Percentiles rank a stretch among this genome's conserved stretches.
Conservation (phyloP, 2,329 filamentous ascomycete genomes). For the Arthrobotrys sphaeroides region DNA sequence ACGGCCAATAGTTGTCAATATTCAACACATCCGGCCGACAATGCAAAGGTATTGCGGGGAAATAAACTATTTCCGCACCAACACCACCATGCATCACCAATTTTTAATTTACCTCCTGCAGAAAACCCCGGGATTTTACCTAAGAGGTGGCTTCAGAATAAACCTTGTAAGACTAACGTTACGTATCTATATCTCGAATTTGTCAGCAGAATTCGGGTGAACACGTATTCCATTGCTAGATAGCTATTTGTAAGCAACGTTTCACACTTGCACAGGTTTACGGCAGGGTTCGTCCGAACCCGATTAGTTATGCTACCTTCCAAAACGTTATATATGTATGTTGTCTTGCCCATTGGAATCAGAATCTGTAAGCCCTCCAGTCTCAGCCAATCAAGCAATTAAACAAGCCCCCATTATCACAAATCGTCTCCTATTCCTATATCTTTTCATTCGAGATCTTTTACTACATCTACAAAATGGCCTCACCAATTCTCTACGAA, state of each 20-base stretch:
- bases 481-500: constrained; percentile 57
- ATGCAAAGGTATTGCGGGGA: neutral
- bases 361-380: neutral
- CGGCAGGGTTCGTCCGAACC: neutral
- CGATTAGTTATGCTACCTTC: neutral
- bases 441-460: too few species aligned
- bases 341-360: neutral
- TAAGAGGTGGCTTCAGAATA: neutral
- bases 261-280: constrained; percentile 2
- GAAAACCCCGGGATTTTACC: neutral
- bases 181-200: constrained; percentile 10
- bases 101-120: neutral
- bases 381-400: neutral
- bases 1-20: neutral
- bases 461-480: constrained; percentile 26
- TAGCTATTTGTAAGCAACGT: constrained; percentile 20
- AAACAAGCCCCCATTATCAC: neutral
- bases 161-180: constrained; percentile 1
- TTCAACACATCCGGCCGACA: neutral
- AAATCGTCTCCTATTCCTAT: neutral
- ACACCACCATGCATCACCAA: constrained; percentile 2
- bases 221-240: constrained; percentile 4
- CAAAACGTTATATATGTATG: neutral
- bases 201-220: constrained; percentile 23
- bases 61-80: neutral